These are phyloP conservation scores for Trichosporon asahii DNA, from an alignment of 1,284 basidiomycete genomes.

Conservation along the genomic window DNA sequence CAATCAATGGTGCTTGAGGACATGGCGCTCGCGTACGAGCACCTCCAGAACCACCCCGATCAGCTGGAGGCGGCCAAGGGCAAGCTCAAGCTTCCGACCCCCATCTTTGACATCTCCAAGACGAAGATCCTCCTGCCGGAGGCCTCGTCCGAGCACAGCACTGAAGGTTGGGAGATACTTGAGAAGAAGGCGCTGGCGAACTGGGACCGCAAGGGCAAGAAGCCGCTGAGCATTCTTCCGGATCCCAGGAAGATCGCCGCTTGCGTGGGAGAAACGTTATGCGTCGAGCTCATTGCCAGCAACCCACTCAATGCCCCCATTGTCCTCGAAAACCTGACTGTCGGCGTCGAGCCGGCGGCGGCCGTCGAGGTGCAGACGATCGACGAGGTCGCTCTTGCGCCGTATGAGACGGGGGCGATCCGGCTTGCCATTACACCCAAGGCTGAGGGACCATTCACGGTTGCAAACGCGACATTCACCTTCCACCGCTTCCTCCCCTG, in stretches of 20 bases:
- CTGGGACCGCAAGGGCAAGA: conserved; percentile 48
- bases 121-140: conserved; percentile 33
- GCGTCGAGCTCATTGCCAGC: conserved; percentile 48
- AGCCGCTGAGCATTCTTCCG: conserved; percentile 36
- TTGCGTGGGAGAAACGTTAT: conserved; percentile 40
- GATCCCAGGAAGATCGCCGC: conserved; percentile 30
- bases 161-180: conserved; percentile 30
- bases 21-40: conserved; percentile 54
- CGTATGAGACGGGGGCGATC: conserved; percentile 46
- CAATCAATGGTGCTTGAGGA: conserved; percentile 52
- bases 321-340: conserved; percentile 30
- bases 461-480: conserved; percentile 42
- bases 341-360: conserved; percentile 25
- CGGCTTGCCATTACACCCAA: conserved; percentile 35
- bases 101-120: conserved; percentile 39
- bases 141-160: neutral
- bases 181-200: conserved; percentile 32
- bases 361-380: conserved; percentile 29
- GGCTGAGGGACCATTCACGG: conserved; percentile 29
- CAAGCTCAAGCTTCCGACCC: conserved; percentile 39
- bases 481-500: conserved; percentile 53
- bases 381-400: conserved; percentile 43
- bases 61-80: conserved; percentile 29
- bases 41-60: conserved; percentile 40
- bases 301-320: conserved; percentile 54